Evolutionary conservation across 768 basidiomycete species (phyloP).

Genomic region (Candolleomyces eurysporus): DNA sequence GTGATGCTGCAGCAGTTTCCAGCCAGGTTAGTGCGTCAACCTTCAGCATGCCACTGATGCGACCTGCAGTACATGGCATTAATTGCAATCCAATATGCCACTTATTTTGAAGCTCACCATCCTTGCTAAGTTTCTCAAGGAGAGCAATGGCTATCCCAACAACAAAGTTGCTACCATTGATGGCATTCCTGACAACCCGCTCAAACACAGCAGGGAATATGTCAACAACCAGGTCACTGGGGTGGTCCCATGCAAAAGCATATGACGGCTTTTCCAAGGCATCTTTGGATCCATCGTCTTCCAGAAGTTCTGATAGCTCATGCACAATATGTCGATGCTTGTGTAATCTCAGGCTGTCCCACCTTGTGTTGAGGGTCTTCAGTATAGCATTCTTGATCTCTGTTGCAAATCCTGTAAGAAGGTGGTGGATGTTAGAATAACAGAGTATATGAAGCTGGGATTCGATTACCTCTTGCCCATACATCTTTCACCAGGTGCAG

Average conservation of each 20-base stretch:
- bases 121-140: too few relatives aligned
- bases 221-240: neutral
- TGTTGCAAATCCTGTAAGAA: neutral
- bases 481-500: neutral
- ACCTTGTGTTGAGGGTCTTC: neutral
- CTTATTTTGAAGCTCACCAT: too few relatives aligned
- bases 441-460: too few relatives aligned
- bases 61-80: too few relatives aligned
- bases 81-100: too few relatives aligned
- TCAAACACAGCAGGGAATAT: too few relatives aligned
- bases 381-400: neutral
- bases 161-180: too few relatives aligned
- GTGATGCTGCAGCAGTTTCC: neutral
- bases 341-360: neutral
- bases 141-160: too few relatives aligned
- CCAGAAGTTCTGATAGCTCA: neutral
- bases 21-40: neutral
- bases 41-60: too few relatives aligned
- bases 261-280: neutral
- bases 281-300: neutral
- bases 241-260: neutral
- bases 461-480: neutral
- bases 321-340: neutral
- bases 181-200: too few relatives aligned
- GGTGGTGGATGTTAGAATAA: neutral